A percentile compares a stretch with the other conserved stretches of the same genome.
Conservation (phyloP, 177 flowering plant genomes). For the Vitis hybrid region DNA sequence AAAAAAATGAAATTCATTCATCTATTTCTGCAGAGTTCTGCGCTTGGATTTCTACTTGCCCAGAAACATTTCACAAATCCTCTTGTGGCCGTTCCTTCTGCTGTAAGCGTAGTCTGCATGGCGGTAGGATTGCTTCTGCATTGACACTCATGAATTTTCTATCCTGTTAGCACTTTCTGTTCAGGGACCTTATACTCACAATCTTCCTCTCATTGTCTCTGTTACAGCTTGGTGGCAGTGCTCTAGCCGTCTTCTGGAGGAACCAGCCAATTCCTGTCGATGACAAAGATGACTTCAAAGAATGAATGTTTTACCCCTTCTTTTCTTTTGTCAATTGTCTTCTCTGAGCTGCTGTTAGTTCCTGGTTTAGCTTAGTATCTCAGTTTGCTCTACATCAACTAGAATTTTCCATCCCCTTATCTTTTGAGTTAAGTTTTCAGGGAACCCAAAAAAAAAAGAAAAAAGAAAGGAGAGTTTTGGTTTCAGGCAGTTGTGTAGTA, state of each 20-base stretch:
- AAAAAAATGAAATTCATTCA: not conserved
- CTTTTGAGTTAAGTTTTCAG: too few relatives aligned
- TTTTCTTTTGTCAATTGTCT: too few relatives aligned
- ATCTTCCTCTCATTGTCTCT: not conserved
- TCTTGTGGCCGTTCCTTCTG: conserved; percentile 96
- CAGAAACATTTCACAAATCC: conserved; percentile 97
- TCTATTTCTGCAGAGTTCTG: conserved; percentile 73
- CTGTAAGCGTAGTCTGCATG: conserved; percentile 98
- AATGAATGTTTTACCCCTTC: conserved; percentile 27
- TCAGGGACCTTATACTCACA: not conserved
- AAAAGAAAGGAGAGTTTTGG: not conserved
- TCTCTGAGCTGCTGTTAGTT: too few relatives aligned
- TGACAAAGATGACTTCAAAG: conserved; percentile 96
- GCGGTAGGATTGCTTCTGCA: conserved; percentile 56
- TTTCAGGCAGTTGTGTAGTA: not conserved
- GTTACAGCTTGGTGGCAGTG: conserved; percentile 91
- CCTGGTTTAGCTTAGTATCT: too few relatives aligned
- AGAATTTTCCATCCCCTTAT: too few relatives aligned
- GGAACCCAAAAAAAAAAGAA: too few relatives aligned
- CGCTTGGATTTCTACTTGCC: conserved; percentile 94
- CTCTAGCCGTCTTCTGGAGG: conserved; percentile 91
- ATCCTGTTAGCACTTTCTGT: not conserved
- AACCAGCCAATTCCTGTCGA: conserved; percentile 68
- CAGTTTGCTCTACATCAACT: too few relatives aligned
- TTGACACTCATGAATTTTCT: not conserved